Conservation (phyloP, 163 green algal species). For the Chlamydomonas reinhardtii region DNA sequence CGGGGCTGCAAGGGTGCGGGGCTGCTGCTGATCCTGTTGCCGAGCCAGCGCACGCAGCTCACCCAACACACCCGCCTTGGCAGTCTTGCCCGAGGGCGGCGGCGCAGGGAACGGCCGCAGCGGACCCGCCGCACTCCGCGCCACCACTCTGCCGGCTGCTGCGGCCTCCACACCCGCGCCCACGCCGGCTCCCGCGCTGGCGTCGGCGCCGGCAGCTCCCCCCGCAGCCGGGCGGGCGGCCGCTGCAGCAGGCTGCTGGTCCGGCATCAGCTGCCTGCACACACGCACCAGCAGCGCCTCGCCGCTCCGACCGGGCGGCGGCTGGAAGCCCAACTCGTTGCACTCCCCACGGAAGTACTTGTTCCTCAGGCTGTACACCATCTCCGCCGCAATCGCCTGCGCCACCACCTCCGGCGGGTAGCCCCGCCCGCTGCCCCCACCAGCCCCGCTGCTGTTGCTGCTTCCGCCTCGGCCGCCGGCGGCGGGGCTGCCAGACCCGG, state of each 20-base stretch:
- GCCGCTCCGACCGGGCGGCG: too few relatives aligned
- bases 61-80: neutral
- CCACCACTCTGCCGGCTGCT: too few relatives aligned
- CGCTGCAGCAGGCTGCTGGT: neutral
- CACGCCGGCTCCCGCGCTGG: too few relatives aligned
- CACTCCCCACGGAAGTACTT: neutral
- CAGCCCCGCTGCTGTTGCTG: neutral
- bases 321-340: neutral
- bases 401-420: neutral
- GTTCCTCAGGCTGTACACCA: neutral
- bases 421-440: too few relatives aligned
- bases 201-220: too few relatives aligned
- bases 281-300: neutral
- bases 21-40: neutral
- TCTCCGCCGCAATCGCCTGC: neutral
- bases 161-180: too few relatives aligned
- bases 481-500: too few relatives aligned
- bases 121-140: too few relatives aligned
- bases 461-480: too few relatives aligned
- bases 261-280: too few relatives aligned
- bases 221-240: too few relatives aligned
- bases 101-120: neutral
- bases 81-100: neutral
- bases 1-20: too few relatives aligned
- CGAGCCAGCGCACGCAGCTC: neutral